Percentiles rank a stretch among this genome's conserved stretches.
These are phyloP conservation scores for Lipomyces chichibuensis DNA, from an alignment of 805 yeast species.

Conservation along the genomic window DNA sequence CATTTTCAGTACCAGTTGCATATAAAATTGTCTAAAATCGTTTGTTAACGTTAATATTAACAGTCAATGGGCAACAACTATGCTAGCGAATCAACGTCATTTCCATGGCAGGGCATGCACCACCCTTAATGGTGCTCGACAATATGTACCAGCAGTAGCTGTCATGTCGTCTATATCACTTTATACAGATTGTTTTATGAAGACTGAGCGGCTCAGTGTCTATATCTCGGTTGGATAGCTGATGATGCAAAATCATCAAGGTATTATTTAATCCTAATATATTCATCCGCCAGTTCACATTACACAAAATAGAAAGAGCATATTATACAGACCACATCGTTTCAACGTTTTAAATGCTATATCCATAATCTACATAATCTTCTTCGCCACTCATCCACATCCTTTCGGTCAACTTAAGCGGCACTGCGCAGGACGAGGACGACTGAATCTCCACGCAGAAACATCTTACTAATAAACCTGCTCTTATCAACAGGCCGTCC, in stretches of 20 bases:
- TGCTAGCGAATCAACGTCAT: no score
- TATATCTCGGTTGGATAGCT: no score
- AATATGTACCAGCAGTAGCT: no score
- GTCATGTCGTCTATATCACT: neutral
- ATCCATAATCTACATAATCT: neutral
- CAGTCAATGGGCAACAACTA: no score
- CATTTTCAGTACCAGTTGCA: no score
- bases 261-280: neutral
- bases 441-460: conserved; percentile 93
- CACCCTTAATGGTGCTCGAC: no score
- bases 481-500: conserved; percentile 68
- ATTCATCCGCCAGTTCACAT: neutral
- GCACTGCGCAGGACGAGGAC: conserved; percentile 67
- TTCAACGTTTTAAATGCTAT: neutral
- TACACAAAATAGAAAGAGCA: neutral
- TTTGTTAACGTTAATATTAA: no score
- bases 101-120: no score
- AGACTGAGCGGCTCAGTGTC: neutral
- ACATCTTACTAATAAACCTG: conserved; percentile 84
- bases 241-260: neutral
- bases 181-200: neutral
- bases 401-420: conserved; percentile 14
- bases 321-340: neutral
- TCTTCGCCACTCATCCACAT: neutral
- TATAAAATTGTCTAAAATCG: no score